Conservation (phyloP, 306 rosid genomes). For the Cucurbita moschata region DNA sequence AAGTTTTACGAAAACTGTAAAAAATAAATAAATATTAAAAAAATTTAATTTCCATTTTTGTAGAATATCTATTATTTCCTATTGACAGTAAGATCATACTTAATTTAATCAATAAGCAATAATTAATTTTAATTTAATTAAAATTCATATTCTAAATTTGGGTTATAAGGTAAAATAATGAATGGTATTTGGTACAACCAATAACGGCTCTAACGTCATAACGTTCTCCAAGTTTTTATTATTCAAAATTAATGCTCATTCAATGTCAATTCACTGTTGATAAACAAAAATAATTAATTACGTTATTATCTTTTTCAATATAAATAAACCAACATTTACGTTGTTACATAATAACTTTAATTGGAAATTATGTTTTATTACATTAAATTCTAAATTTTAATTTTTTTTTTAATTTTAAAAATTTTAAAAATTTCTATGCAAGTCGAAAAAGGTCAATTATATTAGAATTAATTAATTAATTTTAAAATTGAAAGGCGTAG, state of each 20-base stretch:
- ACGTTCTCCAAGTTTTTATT: not conserved
- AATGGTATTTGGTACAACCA: not conserved
- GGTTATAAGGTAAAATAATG: not conserved
- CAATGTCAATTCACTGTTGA: not conserved
- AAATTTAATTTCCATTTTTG: not conserved
- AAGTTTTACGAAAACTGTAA: too few relatives aligned
- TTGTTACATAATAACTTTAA: too few relatives aligned
- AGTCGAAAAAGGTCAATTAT: too few relatives aligned
- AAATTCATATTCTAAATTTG: not conserved
- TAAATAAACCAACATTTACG: too few relatives aligned
- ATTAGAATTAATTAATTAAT: not conserved
- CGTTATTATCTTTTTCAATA: too few relatives aligned
- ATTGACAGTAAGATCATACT: too few relatives aligned
- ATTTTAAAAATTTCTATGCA: too few relatives aligned
- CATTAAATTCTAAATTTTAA: too few relatives aligned
- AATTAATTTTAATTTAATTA: not conserved
- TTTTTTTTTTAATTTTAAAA: too few relatives aligned
- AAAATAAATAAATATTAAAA: not conserved
- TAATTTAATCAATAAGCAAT: too few relatives aligned
- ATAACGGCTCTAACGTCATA: not conserved
- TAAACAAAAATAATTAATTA: not conserved
- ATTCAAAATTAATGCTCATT: not conserved
- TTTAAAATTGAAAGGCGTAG: not conserved
- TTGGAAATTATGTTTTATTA: too few relatives aligned
- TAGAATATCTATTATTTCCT: not conserved